phyloP scores from a whole-genome alignment of 2,329 filamentous ascomycete species.

The Dactylellina leptospora region DNA sequence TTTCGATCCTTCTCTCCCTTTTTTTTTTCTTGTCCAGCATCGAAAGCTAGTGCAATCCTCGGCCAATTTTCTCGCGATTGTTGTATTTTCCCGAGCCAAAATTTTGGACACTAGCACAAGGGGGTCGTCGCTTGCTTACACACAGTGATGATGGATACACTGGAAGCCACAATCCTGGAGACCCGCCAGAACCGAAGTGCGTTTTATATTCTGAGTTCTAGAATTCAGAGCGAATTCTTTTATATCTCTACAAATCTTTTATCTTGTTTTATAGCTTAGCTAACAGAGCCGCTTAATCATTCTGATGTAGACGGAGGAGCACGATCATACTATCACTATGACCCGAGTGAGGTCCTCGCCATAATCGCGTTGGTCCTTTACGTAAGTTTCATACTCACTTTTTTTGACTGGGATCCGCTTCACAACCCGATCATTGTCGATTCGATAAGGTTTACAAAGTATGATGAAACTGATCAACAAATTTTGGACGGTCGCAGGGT shows the following conservation, averaged over 20 bases:
- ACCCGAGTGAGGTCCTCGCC: slow-evolving; percentile 29
- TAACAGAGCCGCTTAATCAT: not conserved
- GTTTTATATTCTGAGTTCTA: not conserved
- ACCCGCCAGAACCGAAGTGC: slow-evolving; percentile 6
- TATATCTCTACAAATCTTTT: not conserved
- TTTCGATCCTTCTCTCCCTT: no score
- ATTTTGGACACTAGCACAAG: no score
- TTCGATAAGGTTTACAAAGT: not conserved
- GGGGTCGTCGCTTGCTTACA: no score
- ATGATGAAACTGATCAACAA: not conserved
- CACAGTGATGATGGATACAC: not conserved
- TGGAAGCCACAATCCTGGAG: slow-evolving; percentile 15
- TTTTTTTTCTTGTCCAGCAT: no score
- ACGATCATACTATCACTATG: slow-evolving; percentile 41
- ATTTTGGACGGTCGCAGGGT: slow-evolving; percentile 28
- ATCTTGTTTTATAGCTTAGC: not conserved
- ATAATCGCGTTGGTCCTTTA: slow-evolving; percentile 40
- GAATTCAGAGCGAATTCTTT: not conserved
- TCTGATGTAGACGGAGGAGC: not conserved
- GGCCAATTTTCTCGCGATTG: no score
- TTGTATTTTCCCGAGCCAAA: no score
- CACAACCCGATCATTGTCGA: not conserved
- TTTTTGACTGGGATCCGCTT: not conserved
- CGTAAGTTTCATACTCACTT: slow-evolving; percentile 40
- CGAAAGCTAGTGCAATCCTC: no score